Percentiles rank a stretch among this genome's conserved stretches.
phyloP scores from a whole-genome alignment of 108 stramenopile genomes.

The Aurantiochytrium sp. region DNA sequence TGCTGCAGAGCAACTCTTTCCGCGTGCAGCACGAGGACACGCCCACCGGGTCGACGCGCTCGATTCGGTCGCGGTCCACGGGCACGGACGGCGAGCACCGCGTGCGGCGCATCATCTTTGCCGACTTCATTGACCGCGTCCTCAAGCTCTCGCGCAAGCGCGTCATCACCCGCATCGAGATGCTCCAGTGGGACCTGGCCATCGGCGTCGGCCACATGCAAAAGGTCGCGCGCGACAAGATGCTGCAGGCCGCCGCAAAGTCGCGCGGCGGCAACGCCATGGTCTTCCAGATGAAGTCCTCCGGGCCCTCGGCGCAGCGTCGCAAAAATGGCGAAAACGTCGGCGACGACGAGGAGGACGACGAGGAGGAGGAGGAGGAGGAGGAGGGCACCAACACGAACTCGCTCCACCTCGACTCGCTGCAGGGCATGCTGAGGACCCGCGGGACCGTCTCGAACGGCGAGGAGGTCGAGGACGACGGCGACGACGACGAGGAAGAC shows the following conservation, averaged over 20 bases:
- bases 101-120: background rate
- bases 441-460: background rate
- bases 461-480: background rate
- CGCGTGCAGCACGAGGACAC: background rate
- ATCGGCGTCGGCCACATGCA: background rate
- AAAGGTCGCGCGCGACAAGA: conserved; percentile 17
- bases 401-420: background rate
- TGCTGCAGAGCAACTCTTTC: background rate
- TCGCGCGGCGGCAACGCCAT: background rate
- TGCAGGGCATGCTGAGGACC: background rate
- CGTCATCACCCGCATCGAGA: background rate
- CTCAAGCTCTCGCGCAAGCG: background rate
- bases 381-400: background rate
- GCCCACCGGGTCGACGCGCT: background rate
- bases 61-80: background rate
- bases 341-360: background rate
- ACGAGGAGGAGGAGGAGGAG: background rate
- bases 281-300: conserved; percentile 5
- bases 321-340: background rate
- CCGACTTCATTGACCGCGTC: background rate
- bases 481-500: background rate
- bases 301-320: background rate
- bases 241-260: background rate
- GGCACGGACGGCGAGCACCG: background rate
- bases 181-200: background rate